Conservation (phyloP, 345 rosid species). For the Eucalyptus leucophloia region DNA sequence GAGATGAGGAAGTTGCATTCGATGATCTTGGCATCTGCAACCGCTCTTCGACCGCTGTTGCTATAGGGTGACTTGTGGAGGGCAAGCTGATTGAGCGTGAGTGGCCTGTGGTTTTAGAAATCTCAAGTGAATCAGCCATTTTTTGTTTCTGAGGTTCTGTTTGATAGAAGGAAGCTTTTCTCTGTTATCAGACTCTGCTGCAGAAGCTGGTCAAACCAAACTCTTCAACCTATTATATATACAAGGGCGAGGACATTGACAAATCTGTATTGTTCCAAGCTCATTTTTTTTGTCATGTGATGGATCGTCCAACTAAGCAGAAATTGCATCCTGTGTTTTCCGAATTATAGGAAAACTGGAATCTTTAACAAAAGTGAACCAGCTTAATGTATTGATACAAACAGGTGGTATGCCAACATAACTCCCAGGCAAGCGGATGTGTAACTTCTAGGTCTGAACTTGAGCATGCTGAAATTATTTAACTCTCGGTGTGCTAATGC, state of each 20-base stretch:
- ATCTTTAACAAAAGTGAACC: background rate
- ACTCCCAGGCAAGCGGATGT: background rate
- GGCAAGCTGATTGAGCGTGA: conserved; percentile 16
- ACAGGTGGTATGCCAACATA: background rate
- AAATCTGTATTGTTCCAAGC: background rate
- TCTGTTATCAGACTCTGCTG: background rate
- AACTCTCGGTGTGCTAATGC: background rate
- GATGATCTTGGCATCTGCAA: background rate
- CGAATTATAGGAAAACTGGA: background rate
- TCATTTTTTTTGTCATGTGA: background rate
- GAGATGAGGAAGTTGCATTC: background rate
- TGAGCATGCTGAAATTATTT: background rate
- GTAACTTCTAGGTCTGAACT: background rate
- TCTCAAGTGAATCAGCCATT: background rate
- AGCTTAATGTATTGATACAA: background rate
- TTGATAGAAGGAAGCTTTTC: background rate
- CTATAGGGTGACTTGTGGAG: conserved; percentile 10
- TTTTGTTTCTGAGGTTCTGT: background rate
- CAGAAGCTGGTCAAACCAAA: background rate
- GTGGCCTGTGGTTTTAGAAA: background rate
- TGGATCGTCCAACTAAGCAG: background rate
- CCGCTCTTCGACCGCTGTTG: background rate
- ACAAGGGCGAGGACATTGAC: background rate
- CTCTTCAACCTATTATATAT: background rate
- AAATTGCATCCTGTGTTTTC: background rate